phyloP scores from a whole-genome alignment of 805 yeast genomes.

The Myxozyma sirexii region DNA sequence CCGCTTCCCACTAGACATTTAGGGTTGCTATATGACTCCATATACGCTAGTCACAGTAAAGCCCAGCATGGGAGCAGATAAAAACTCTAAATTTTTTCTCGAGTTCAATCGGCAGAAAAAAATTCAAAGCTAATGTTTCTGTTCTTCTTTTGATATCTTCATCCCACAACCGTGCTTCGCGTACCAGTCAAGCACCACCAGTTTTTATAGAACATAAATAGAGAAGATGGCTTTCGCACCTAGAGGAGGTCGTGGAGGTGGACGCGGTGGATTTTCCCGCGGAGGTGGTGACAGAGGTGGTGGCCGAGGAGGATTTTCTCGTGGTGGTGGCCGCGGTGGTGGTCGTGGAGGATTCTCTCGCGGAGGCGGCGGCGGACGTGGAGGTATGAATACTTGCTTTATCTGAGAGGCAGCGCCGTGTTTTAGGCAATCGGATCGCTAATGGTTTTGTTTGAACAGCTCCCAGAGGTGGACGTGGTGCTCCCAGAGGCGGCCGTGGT shows the following conservation, averaged over 20 bases:
- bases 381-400: neutral
- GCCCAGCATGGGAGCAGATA: neutral
- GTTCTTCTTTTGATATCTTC: neutral
- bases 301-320: conserved; percentile 35
- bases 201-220: neutral
- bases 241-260: conserved; percentile 53
- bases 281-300: conserved; percentile 50
- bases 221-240: conserved; percentile 73
- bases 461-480: conserved; percentile 45
- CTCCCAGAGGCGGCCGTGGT: conserved; percentile 54
- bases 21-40: neutral
- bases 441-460: neutral
- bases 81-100: conserved; percentile 1
- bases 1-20: neutral
- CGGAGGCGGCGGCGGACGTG: conserved; percentile 7
- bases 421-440: neutral
- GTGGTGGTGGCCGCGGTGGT: conserved; percentile 49
- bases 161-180: neutral
- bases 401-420: neutral
- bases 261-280: conserved; percentile 56
- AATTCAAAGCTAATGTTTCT: neutral
- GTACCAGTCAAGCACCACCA: neutral
- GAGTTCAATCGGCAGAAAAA: neutral
- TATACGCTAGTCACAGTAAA: neutral
- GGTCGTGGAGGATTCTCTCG: conserved; percentile 42